Evolutionary conservation across 176 grass and related monocot genomes (phyloP), one percentile per base, ranked within the genome.

Genomic region (Cenchrus purpureus): DNA sequence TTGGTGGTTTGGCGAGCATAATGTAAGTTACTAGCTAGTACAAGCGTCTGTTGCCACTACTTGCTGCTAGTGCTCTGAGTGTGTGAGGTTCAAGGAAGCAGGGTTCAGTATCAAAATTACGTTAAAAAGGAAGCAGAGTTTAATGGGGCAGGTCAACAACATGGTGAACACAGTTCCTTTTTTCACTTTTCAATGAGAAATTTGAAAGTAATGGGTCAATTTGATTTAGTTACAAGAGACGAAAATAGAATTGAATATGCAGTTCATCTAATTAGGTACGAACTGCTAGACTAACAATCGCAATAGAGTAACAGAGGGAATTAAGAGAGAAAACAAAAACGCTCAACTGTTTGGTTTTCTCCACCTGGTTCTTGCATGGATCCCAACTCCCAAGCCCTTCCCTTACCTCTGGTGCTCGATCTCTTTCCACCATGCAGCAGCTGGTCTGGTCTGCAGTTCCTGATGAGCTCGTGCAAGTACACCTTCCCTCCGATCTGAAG

Each of bases 321-420:
- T 11, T 16, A 73, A 44, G 12, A 16, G 43, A 46, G 45, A 46
- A 65, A 54, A 32, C 4, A 2, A 59, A 77, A 77, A 55, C 25
- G 61, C 75, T 71, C 29, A 77, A 72, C 29, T 61, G 69, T 59
- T 87, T 61, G 69, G 52, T 87, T 56, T 31, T 85, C 50, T 85
- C 70, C 28, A 34, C 22, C 82, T 49, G 52, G 55, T 71, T 87
- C 76, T 69, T 80, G 89, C 84, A 80, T 49, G 16, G 81, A 74
- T 56, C 68, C 12, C 58, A 61, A 32, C 37, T 2, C 37, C 3
- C 37, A 40, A 40, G 37, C 25, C 13, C 25, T 25, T 25, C 25
- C 17, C 49, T 83, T 37, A 52, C 79, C 67, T 80, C 76, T 46
- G 8, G 20, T 20, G 13, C 12, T 42, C 10, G 19, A 59, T 46